A percentile compares a stretch with the other conserved stretches of the same genome.
Conservation (phyloP, 2,329 filamentous ascomycete species). For the Phyllosticta capitalensis region DNA sequence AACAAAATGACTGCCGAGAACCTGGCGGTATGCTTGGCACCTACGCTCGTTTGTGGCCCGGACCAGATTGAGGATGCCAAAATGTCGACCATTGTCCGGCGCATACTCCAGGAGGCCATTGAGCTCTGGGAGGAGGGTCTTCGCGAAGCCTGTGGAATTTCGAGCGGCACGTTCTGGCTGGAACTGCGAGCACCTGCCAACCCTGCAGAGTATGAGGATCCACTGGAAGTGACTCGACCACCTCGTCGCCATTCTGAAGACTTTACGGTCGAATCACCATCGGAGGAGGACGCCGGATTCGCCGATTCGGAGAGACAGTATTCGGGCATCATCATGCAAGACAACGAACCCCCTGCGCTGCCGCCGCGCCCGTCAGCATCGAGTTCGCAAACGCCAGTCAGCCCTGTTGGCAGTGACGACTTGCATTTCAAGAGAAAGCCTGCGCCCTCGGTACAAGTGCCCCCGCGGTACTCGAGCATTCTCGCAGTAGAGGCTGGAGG, state of each 20-base stretch:
- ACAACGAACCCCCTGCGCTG: constrained; percentile 33
- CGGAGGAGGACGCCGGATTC: constrained; percentile 16
- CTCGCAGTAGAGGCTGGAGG: constrained; percentile 26
- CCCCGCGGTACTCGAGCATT: constrained; percentile 36
- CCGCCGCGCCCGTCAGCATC: constrained; percentile 25
- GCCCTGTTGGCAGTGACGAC: constrained; percentile 9
- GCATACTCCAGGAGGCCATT: constrained; percentile 40
- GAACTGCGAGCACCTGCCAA: constrained; percentile 33
- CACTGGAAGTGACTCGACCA: constrained; percentile 25
- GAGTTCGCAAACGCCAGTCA: constrained; percentile 1
- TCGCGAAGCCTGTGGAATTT: constrained; percentile 32
- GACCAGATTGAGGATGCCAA: constrained; percentile 47
- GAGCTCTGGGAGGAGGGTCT: constrained; percentile 36
- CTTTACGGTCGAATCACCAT: constrained; percentile 8
- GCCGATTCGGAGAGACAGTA: constrained; percentile 27
- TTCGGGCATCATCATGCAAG: constrained; percentile 34
- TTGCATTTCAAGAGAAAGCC: constrained; percentile 31
- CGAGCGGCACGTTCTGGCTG: constrained; percentile 26
- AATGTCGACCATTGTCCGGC: constrained; percentile 42
- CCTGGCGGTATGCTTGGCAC: constrained; percentile 45
- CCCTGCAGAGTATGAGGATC: constrained; percentile 39
- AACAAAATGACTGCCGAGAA: constrained; percentile 49
- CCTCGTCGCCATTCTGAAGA: constrained; percentile 12
- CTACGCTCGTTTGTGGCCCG: constrained; percentile 41
- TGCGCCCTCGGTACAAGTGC: constrained; percentile 31